A percentile compares a stretch with the other conserved stretches of the same genome.
Conservation (phyloP, 2,329 filamentous ascomycete species). For the Fusarium sp. region DNA sequence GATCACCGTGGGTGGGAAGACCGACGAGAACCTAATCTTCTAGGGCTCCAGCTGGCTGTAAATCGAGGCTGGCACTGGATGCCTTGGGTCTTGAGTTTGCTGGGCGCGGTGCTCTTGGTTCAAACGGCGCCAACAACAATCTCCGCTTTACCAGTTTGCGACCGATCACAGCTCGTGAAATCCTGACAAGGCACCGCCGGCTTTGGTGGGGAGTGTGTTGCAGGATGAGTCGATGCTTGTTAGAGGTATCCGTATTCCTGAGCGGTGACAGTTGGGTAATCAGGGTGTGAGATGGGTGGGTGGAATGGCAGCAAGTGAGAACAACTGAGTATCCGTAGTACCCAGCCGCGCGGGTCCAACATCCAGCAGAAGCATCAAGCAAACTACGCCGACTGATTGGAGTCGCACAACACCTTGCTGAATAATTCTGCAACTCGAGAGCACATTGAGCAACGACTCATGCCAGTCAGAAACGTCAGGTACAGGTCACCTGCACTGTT, state of each 20-base stretch:
- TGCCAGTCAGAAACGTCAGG: conserved; percentile 53
- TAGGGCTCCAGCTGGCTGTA: conserved; percentile 36
- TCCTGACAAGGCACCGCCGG: conserved; percentile 30
- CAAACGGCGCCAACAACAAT: conserved; percentile 35
- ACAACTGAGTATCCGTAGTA: conserved; percentile 16
- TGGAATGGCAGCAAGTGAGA: conserved; percentile 31
- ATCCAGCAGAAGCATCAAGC: conserved; percentile 20
- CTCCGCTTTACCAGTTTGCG: conserved; percentile 41
- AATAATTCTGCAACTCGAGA: conserved; percentile 33
- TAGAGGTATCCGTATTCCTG: conserved; percentile 34
- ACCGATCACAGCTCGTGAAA: conserved; percentile 30
- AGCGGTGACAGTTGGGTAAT: conserved; percentile 38
- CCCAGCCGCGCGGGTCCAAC: conserved; percentile 34
- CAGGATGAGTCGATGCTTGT: conserved; percentile 30
- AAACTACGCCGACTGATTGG: conserved; percentile 24
- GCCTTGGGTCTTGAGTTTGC: conserved; percentile 31
- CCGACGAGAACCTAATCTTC: conserved; percentile 38
- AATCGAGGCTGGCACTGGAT: conserved; percentile 39
- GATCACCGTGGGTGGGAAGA: conserved; percentile 30
- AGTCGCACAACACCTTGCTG: conserved; percentile 35
- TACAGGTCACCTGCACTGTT: conserved; percentile 57
- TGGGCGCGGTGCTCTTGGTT: conserved; percentile 26
- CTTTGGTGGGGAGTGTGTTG: conserved; percentile 32
- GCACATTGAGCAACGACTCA: conserved; percentile 29
- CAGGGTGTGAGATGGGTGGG: conserved; percentile 20